A percentile compares a stretch with the other conserved stretches of the same genome.
These are phyloP conservation scores for Pleurotus tuoliensis DNA, from an alignment of 768 basidiomycete genomes.

Conservation along the genomic window DNA sequence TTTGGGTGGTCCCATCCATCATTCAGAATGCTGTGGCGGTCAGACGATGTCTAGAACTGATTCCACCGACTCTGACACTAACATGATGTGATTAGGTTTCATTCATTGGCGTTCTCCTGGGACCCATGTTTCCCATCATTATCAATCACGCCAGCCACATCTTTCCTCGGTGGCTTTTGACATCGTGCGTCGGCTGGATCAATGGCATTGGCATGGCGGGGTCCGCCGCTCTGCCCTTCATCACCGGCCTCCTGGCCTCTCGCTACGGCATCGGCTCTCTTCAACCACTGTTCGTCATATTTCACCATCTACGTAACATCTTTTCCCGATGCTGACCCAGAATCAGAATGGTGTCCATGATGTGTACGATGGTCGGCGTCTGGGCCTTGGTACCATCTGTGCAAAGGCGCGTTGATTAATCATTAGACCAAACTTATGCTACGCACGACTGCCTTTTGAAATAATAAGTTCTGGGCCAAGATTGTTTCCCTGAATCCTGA, in stretches of 20 bases:
- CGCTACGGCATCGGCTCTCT: slow-evolving; percentile 39
- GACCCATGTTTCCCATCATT: slow-evolving; percentile 50
- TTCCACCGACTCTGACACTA: background rate
- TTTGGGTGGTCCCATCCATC: slow-evolving; percentile 52
- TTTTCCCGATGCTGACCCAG: background rate
- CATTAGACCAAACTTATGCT: background rate
- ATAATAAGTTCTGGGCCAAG: background rate
- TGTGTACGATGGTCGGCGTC: slow-evolving; percentile 19
- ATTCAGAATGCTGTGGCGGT: slow-evolving; percentile 48
- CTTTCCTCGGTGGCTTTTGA: slow-evolving; percentile 30
- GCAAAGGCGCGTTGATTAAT: slow-evolving; percentile 13
- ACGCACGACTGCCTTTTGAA: background rate
- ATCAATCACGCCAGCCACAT: slow-evolving; percentile 30
- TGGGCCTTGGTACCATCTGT: slow-evolving; percentile 20
- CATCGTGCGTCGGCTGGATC: slow-evolving; percentile 45
- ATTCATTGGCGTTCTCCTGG: slow-evolving; percentile 46
- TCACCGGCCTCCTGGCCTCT: slow-evolving; percentile 39
- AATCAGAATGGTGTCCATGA: slow-evolving; percentile 19
- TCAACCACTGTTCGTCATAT: slow-evolving; percentile 42
- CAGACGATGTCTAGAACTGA: slow-evolving; percentile 8
- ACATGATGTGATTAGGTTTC: slow-evolving; percentile 25
- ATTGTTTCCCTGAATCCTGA: too few relatives aligned
- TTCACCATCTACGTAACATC: too few relatives aligned
- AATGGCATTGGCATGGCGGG: slow-evolving; percentile 49
- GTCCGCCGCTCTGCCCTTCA: slow-evolving; percentile 40